Evolutionary conservation across 2,329 filamentous ascomycete species (phyloP), one percentile per base, ranked within the genome.

Genomic region (Zymoseptoria tritici): DNA sequence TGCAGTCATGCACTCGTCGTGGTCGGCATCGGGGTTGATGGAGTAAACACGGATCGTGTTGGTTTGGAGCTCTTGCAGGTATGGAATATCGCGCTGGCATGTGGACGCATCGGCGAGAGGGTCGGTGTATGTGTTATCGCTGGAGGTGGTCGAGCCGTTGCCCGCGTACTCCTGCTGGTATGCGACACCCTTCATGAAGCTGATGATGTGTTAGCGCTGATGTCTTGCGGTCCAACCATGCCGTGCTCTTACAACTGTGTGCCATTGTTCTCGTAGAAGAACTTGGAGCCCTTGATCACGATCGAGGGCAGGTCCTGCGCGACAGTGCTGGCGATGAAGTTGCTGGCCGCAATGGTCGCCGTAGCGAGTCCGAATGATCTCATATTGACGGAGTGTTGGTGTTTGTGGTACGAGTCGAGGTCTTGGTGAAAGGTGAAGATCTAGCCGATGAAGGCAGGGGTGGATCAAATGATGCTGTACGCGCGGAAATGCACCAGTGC

Each of bases 31-130:
- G 22, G 93, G 90, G 78, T 97, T 84, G 70, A 97, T 85, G 69
- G 93, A 91, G 76, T 99, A 99, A 59, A 94, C 92, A 76, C 94
- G 93, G 76, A 99, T 93, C 69, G 87, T 86, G 79, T 99, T 99
- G 77, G 91, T 96, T 64, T 85, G 82, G 62, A 97, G 83, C 75
- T 90, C 79, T 73, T 83, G 74, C 67, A 99, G 82, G 69, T 89
- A 84, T 53, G 91, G 90, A 54, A 99, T 84, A 74, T 99, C 94
- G 69, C 93, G 90, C 75, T 84, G 83, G 83, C 94, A 97, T 67
- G 78, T 76, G 36, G 79, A 77, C 59, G 78, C 76, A 71, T 96
- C 85, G 67, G 90, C 82, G 49, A 99, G 85, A 60, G 94, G 93
- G 73, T 99, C 94, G 64, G 80, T 83, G 80, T 92, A 97, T 50